phyloP scores from a whole-genome alignment of 306 rosid species.

The Ceratonia siliqua region DNA sequence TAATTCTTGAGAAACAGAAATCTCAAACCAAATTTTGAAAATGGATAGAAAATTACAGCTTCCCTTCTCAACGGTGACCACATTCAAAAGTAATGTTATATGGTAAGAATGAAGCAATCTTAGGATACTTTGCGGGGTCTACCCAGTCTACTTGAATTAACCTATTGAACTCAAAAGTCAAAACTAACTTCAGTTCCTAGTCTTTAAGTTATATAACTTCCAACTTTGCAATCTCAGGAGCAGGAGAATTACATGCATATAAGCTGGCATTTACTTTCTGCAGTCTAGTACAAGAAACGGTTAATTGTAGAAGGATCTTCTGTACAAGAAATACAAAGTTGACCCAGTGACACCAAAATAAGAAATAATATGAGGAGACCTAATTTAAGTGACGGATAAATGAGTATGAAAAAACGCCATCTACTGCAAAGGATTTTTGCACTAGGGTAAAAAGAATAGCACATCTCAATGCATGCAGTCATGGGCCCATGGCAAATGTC shows the following conservation, averaged over 20 bases:
- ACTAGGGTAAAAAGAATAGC: not conserved
- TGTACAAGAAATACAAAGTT: slow-evolving; percentile 1
- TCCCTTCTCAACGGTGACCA: slow-evolving; percentile 1
- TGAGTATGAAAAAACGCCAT: not conserved
- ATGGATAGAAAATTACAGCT: not conserved
- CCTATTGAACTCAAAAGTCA: not conserved
- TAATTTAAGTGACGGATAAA: not conserved
- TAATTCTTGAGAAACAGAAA: slow-evolving; percentile 12
- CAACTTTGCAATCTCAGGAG: slow-evolving; percentile 8
- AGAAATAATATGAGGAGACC: not conserved
- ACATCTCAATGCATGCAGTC: not conserved
- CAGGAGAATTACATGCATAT: slow-evolving; percentile 12
- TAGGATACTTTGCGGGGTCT: not conserved
- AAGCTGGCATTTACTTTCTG: not conserved
- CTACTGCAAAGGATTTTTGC: not conserved
- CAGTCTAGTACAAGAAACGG: not conserved
- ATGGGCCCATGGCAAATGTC: not conserved
- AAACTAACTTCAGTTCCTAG: not conserved
- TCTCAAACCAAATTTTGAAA: slow-evolving; percentile 16
- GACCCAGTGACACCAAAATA: not conserved
- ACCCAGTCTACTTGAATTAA: slow-evolving; percentile 4
- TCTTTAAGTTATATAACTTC: not conserved
- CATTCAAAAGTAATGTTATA: not conserved
- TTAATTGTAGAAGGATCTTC: not conserved
- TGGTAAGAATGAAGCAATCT: not conserved